Percentiles rank a stretch among this genome's conserved stretches.
phyloP scores from a whole-genome alignment of 805 yeast species.

The Kluyveromyces wickerhamii region DNA sequence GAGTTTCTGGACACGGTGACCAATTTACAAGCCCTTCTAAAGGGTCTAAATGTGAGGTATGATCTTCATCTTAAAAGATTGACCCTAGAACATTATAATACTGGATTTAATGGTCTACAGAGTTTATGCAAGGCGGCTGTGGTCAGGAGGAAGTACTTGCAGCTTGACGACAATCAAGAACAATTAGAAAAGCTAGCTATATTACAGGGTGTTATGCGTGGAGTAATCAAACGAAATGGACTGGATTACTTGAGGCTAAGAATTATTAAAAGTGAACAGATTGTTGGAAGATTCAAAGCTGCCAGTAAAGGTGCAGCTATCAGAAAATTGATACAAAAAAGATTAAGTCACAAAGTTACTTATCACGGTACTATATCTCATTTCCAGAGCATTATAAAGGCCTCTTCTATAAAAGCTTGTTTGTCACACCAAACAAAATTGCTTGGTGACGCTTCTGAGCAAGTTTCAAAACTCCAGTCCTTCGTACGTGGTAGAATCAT shows the following conservation, averaged over 20 bases:
- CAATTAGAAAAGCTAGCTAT: neutral
- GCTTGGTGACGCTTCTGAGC: neutral
- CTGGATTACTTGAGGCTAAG: slow-evolving; percentile 20
- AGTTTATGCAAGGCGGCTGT: slow-evolving; percentile 36
- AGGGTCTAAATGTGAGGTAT: slow-evolving; percentile 64
- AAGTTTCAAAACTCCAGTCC: neutral
- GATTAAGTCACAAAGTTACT: neutral
- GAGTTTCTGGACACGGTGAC: slow-evolving; percentile 32
- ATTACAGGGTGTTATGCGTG: slow-evolving; percentile 54
- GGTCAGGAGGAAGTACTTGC: slow-evolving; percentile 19
- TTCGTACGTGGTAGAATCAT: neutral
- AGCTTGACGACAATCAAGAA: neutral
- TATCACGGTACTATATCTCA: neutral
- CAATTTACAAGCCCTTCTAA: slow-evolving; percentile 57
- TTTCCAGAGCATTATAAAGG: slow-evolving; percentile 7
- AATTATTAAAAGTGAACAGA: slow-evolving; percentile 21
- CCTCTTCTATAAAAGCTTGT: neutral
- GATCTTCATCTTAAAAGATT: slow-evolving; percentile 50
- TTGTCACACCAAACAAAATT: neutral
- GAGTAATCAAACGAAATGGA: slow-evolving; percentile 26
- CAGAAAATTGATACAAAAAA: neutral
- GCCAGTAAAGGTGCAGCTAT: slow-evolving; percentile 13
- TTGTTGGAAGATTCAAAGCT: slow-evolving; percentile 31
- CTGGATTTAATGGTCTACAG: slow-evolving; percentile 28
- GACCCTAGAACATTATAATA: neutral